phyloP scores from a whole-genome alignment of 495 filamentous ascomycete genomes.

The Penicillium salamii region DNA sequence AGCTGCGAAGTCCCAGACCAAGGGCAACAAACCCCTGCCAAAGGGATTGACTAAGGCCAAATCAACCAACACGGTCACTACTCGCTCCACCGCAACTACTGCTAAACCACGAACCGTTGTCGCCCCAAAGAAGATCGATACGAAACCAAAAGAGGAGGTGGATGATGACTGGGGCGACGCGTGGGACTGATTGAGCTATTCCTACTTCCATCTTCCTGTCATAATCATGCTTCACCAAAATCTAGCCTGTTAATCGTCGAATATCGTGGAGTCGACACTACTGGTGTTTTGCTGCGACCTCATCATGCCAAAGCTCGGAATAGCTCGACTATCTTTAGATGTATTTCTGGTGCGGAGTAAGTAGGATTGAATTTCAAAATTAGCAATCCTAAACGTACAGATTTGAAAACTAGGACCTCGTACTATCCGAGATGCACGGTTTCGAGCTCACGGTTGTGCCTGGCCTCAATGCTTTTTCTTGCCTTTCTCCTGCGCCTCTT shows the following conservation, averaged over 20 bases:
- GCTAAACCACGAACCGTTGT: constrained; percentile 40
- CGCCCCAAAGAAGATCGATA: constrained; percentile 47
- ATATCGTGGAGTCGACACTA: too few species aligned
- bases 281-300: too few species aligned
- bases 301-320: too few species aligned
- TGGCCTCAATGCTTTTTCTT: too few species aligned
- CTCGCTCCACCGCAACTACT: constrained; percentile 31
- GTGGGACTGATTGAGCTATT: constrained; percentile 41
- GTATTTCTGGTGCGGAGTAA: too few species aligned
- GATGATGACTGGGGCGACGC: constrained; percentile 59
- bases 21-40: constrained; percentile 65
- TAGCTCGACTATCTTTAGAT: too few species aligned
- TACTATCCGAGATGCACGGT: too few species aligned
- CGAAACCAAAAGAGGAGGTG: constrained; percentile 44
- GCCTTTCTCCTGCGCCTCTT: too few species aligned
- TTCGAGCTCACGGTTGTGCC: too few species aligned
- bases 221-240: background rate
- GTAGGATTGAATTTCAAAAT: too few species aligned
- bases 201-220: background rate
- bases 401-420: too few species aligned
- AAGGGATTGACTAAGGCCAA: constrained; percentile 68
- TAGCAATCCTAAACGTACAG: too few species aligned
- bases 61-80: constrained; percentile 24
- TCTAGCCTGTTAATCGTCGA: constrained; percentile 1
- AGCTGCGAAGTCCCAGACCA: constrained; percentile 75